Evolutionary conservation across 2,329 filamentous ascomycete species (phyloP), one percentile per base, ranked within the genome.

Genomic region (Beauveria medogensis): DNA sequence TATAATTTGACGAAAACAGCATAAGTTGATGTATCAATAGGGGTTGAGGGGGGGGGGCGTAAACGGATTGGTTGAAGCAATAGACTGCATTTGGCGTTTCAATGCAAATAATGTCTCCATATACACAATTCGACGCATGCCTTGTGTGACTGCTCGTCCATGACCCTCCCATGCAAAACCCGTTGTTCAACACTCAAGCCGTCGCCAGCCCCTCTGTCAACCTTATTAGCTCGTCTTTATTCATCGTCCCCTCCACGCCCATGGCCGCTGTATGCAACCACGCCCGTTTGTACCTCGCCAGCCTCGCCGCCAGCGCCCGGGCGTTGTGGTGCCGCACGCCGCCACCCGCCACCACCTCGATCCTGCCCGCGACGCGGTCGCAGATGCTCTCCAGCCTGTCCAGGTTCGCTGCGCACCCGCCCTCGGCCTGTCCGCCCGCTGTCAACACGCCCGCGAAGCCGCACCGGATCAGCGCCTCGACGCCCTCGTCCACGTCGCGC

Each of bases 391-490:
- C 66, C 47, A 85, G 67, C 18, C 63, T 66, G 2, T 65, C 65
- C 16, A 74, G 30, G 61, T 84, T 80, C 4, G 71, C 71, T 14
- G 67, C 62, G 3, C 77, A 77, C 46, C 68, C 65, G 1, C 79
- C 78, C 1, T 67, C 62, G 2, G 3, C 30, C 0, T 4, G 12
- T 10, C 82, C 82, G 8, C 82, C 82, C 0, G 81, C 79, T 1
- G 82, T 85, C 62, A 85, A 70, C 16, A 85, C 66, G 12, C 74
- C 80, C 2, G 73, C 69, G 64, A 85, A 83, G 10, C 81, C 80
- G 55, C 78, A 77, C 3, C 16, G 54, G 0, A 66, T 64, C 14
- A 84, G 66, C 7, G 68, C 67, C 5, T 70, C 65, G 30, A 83
- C 55, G 37, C 61, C 65, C 0, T 65, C 65, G 9, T 60, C 55